phyloP scores from a whole-genome alignment of 2,329 filamentous ascomycete species.

The Phialophora tarda region DNA sequence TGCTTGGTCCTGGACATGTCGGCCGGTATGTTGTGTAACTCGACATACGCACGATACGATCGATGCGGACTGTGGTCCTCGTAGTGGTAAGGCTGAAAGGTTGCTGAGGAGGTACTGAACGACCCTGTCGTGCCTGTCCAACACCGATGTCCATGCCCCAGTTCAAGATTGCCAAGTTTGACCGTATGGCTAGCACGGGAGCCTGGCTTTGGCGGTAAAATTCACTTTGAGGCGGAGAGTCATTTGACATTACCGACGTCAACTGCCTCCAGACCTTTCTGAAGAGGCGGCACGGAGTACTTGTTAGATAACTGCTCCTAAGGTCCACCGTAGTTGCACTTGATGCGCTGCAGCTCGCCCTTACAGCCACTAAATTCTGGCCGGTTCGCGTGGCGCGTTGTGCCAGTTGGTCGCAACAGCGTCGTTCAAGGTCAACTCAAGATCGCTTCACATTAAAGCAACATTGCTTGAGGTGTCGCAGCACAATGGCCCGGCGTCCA shows the following conservation, averaged over 20 bases:
- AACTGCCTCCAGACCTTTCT: background rate
- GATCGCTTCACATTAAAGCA: background rate
- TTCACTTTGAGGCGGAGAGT: background rate
- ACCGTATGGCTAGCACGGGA: background rate
- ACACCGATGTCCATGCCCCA: background rate
- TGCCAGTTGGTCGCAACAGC: background rate
- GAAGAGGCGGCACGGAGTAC: background rate
- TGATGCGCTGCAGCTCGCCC: background rate
- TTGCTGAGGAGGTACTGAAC: background rate
- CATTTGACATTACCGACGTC: background rate
- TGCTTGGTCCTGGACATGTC: background rate
- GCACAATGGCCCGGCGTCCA: slow-evolving; percentile 52
- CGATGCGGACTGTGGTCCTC: background rate
- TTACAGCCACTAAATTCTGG: background rate
- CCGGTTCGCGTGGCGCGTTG: slow-evolving; percentile 12
- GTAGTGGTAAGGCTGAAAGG: slow-evolving; percentile 13
- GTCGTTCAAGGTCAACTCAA: background rate
- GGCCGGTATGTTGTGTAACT: slow-evolving; percentile 14
- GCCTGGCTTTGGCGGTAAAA: background rate
- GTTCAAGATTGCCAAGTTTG: background rate
- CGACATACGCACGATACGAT: background rate
- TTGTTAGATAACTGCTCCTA: background rate
- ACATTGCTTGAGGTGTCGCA: background rate
- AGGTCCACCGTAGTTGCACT: slow-evolving; percentile 13
- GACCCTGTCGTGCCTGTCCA: background rate